Evolutionary conservation across 2,329 filamentous ascomycete species (phyloP), one percentile per base, ranked within the genome.

Genomic region (Colletotrichum karsti): DNA sequence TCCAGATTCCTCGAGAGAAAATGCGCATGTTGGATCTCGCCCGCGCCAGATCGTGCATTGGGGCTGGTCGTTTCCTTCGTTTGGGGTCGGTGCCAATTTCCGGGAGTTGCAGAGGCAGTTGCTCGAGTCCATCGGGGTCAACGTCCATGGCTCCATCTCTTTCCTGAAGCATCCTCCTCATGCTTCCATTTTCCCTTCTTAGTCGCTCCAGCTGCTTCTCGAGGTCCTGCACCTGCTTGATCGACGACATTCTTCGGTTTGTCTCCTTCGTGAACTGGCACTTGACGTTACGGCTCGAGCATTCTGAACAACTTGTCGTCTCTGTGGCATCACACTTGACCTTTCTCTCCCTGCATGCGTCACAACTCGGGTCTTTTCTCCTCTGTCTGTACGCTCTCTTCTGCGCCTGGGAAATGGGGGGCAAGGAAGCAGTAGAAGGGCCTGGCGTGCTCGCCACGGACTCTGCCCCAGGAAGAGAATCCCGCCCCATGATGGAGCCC

Each of bases 181-280:
- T 82, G 69, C 90, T 91, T 63, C 84, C 87, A 74, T 97, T 95
- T 78, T 97, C 93, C 65, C 93, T 90, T 76, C 91, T 93, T 42
- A 96, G 87, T 58, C 91, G 88, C 51, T 92, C 88, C 74, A 98
- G 89, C 80, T 98, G 95, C 79, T 94, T 96, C 81, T 98, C 95
- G 26, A 99, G 85, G 78, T 99, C 96, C 80, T 98, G 96, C 12
- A 98, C 93, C 84, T 98, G 96, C 88, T 98, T 99, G 82, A 98
- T 98, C 2, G 95, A 98, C 18, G 96, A 98, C 96, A 99, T 99
- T 70, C 96, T 90, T 67, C 96, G 89, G 78, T 99, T 99, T 12
- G 96, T 99, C 81, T 99, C 96, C 82, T 99, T 99, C 55, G 96
- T 99, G 78, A 99, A 99, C 77, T 98, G 95, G 77, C 96, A 99